Evolutionary conservation across 192 early-diverging fungal species (phyloP), one percentile per base, ranked within the genome.

Genomic region (Coemansia sp.): DNA sequence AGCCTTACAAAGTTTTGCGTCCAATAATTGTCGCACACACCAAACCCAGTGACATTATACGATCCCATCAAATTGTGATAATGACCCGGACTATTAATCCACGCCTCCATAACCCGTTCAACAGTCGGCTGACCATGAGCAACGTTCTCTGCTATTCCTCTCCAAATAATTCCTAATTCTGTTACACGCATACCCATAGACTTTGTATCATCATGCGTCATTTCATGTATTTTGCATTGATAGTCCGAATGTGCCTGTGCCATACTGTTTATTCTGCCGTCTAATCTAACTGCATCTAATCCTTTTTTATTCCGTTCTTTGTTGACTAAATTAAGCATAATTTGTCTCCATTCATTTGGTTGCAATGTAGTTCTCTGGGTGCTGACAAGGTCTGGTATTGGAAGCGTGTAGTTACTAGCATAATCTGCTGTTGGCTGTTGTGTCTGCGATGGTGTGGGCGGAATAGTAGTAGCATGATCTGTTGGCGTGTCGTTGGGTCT

Each of bases 31-130:
- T 20, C 42, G 12, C 12, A 42, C 1, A 31, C 57, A 25, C 74
- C 78, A 57, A 81, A 68, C 8, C 73, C 78, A 29, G 68, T 58
- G n/a, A 54, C 7, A 5, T 4, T 72, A 17, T 64, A 69, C n/a
- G 61, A 52, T 51, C 74, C 67, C 14, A 81, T 20, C 36, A 81
- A 72, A 51, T 81, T 81, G 0, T 14, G 48, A 18, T 66, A 69
- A 31, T 81, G 78, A 0, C 71, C 80, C 0, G 56, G 29, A 20
- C 76, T 78, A 5, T 69, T 55, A 17, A 40, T 58, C 80, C 80
- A 82, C 1, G 34, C 64, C 17, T 60, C 30, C 7, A 82, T 55
- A 4, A 49, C 80, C 5, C 12, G 4, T 1, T 58, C 17, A 0
- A 70, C 71, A 7, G 50, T 42, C 25, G 28, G 20, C 38, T 63